Percentiles rank a stretch among this genome's conserved stretches.
Conservation (phyloP, 208 protist species). For the Angomonas ambiguus region DNA sequence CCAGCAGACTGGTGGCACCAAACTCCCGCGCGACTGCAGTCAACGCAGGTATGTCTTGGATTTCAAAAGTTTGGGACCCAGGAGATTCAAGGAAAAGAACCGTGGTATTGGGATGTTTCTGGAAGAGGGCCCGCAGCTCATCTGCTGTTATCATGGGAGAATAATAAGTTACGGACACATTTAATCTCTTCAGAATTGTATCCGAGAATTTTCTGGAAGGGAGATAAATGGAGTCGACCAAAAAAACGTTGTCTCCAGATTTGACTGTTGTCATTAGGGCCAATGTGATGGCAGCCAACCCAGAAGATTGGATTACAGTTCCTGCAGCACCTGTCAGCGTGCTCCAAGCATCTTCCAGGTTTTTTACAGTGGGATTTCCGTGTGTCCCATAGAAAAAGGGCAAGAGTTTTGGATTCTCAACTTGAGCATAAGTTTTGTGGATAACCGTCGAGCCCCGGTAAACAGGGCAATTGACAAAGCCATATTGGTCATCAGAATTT, state of each 20-base stretch:
- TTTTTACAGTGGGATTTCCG: constrained; percentile 22
- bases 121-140: constrained; percentile 12
- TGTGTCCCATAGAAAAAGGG: constrained; percentile 20
- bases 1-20: constrained; percentile 12
- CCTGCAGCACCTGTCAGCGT: constrained; percentile 24
- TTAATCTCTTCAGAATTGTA: constrained; percentile 8
- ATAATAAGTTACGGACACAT: constrained; percentile 11
- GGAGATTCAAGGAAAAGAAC: constrained; percentile 14
- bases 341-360: constrained; percentile 25
- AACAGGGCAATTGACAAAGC: constrained; percentile 23
- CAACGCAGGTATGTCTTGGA: constrained; percentile 21
- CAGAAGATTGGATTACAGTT: constrained; percentile 22
- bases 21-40: constrained; percentile 11
- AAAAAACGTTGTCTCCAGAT: constrained; percentile 14
- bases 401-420: constrained; percentile 1
- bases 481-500: constrained; percentile 15
- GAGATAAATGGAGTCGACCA: constrained; percentile 16
- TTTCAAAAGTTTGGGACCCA: constrained; percentile 23
- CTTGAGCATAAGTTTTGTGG: constrained; percentile 20
- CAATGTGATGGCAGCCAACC: constrained; percentile 17
- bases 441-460: constrained; percentile 27
- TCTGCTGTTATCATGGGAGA: constrained; percentile 14
- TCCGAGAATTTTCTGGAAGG: constrained; percentile 14
- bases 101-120: constrained; percentile 8
- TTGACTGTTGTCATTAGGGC: constrained; percentile 13